These are phyloP conservation scores for Apophysomyces ossiformis DNA, from an alignment of 371 early-diverging fungal species.

Conservation along the genomic window DNA sequence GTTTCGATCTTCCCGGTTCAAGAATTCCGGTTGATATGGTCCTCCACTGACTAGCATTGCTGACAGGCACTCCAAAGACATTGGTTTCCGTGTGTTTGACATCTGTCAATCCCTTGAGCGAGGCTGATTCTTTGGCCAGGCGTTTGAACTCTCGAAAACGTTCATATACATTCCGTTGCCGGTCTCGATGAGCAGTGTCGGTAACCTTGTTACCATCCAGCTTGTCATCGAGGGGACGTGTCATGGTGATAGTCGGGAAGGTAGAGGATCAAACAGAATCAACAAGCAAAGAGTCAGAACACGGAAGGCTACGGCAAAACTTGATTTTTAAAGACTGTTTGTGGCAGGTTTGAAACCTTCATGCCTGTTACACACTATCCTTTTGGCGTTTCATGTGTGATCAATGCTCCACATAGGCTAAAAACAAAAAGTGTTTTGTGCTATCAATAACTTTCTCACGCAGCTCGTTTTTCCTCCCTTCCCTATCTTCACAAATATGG, in stretches of 20 bases:
- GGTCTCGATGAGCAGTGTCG: neutral
- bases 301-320: neutral
- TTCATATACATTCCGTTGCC: neutral
- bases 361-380: neutral
- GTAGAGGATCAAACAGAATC: neutral
- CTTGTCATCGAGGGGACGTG: neutral
- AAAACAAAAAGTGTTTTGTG: too few relatives aligned
- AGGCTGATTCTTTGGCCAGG: neutral
- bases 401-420: neutral
- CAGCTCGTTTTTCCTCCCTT: neutral
- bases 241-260: neutral
- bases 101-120: neutral
- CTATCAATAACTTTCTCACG: slow-evolving; percentile 4
- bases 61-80: neutral
- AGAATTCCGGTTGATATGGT: neutral
- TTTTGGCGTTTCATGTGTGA: slow-evolving; percentile 7
- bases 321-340: neutral
- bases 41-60: neutral
- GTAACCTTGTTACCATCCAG: neutral
- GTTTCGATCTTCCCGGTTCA: slow-evolving; percentile 2
- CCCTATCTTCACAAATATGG: neutral
- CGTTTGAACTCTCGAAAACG: neutral
- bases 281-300: neutral
- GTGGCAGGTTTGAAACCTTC: neutral
- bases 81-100: neutral